Base-by-base conservation (phyloP, 1,284 basidiomycete species). In the Microbotryum violaceum region DNA sequence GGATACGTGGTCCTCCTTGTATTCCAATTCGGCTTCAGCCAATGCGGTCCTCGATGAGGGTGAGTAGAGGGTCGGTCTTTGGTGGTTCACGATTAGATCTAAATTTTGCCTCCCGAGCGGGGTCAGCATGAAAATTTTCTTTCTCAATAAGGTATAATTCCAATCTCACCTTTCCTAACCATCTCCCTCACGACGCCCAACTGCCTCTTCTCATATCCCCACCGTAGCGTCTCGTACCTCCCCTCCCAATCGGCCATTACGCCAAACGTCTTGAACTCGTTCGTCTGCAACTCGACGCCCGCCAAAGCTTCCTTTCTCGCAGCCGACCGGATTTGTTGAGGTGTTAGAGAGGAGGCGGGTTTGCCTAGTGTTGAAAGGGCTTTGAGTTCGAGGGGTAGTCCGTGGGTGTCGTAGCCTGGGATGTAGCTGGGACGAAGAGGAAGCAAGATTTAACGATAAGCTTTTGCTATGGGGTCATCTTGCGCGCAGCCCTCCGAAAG, bases 361-460 rank as follows among this genome's bases (percentile, higher is more conserved):
- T 81, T 77, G 80, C 80, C 74, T 68, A 64, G 75, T 0, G 69
- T 63, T 12, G 57, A 54, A 51, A 97, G 77, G 0, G 91, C 88
- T 74, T 94, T 96, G 70, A 91, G 89, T 75, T 96, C 92, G 66
- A 99, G 97, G 0, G 96, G 96, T 20, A 98, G 82, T 2, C 96
- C 96, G 72, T 98, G 96, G 72, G 94, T 98, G 74, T 99, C 96
- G 91, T 92, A 99, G 6, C 96, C 96, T 31, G 96, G 94, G 46
- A 88, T 77, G 76, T 92, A 97, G 71, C 91, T 96, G 63, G 0
- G 8, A 18, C n/a, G 18, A 27, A 60, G 4, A 49, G 21, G 52
- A 55, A 48, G 61, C 23, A 25, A 58, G 45, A 49, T 10, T 2
- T 31, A 3, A 50, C 21, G 8, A 18, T 29, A 9, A 25, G 10